A percentile compares a stretch with the other conserved stretches of the same genome.
Conservation (phyloP, 441 rosid species). For the Geranium incanum region DNA sequence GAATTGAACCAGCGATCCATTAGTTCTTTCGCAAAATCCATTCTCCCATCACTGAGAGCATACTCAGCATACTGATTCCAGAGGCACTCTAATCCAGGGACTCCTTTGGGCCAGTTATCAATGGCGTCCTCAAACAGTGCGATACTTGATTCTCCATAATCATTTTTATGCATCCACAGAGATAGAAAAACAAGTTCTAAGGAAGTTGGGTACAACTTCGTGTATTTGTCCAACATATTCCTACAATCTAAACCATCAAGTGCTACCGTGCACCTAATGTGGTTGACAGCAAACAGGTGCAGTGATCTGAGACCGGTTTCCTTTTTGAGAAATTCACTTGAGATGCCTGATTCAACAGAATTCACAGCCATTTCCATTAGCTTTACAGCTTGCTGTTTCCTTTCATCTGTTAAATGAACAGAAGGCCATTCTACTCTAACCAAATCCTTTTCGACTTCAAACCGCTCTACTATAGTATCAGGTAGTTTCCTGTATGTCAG, state of each 20-base stretch:
- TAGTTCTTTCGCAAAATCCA: conserved; percentile 47
- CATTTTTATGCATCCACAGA: conserved; percentile 39
- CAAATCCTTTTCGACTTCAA: conserved; percentile 64
- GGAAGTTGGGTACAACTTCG: conserved; percentile 52
- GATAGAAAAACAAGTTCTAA: conserved; percentile 59
- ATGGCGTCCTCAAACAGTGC: conserved; percentile 67
- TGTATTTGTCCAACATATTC: conserved; percentile 49
- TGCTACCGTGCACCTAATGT: conserved; percentile 50
- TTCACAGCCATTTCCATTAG: conserved; percentile 40
- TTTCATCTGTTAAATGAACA: conserved; percentile 34
- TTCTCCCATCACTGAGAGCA: conserved; percentile 47
- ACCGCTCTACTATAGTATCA: conserved; percentile 43
- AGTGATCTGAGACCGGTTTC: conserved; percentile 30
- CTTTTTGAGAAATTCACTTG: conserved; percentile 23
- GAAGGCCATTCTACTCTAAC: conserved; percentile 59
- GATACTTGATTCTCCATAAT: conserved; percentile 27
- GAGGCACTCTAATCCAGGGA: conserved; percentile 60
- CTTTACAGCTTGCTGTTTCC: conserved; percentile 43
- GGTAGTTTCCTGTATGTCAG: conserved; percentile 70
- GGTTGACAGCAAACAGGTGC: conserved; percentile 51
- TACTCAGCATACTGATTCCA: conserved; percentile 89
- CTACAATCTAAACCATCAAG: conserved; percentile 42
- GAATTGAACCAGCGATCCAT: conserved; percentile 57
- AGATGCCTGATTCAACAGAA: conserved; percentile 28
- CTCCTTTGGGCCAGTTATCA: conserved; percentile 54